Evolutionary conservation across 1,284 basidiomycete species (phyloP).

Genomic region (Austroboletus rostrupii): DNA sequence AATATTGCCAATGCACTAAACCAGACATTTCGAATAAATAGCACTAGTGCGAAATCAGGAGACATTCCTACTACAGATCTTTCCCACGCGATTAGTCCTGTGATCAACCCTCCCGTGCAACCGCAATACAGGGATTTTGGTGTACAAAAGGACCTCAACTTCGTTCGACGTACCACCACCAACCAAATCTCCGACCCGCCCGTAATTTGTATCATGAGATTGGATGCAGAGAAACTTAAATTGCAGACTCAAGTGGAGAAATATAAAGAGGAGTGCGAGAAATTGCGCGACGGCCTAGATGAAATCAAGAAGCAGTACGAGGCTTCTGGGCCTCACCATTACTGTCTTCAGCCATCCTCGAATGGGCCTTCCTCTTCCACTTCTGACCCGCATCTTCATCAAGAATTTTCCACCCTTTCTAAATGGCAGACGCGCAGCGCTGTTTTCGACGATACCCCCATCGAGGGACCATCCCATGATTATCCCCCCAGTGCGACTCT

Average conservation of each 20-base stretch:
- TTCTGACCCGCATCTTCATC: background rate
- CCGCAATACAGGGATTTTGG: slow-evolving; percentile 21
- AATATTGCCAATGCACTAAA: slow-evolving; percentile 26
- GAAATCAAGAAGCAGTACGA: slow-evolving; percentile 16
- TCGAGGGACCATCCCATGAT: slow-evolving; percentile 6
- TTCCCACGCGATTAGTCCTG: slow-evolving; percentile 2
- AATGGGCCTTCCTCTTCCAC: slow-evolving; percentile 1
- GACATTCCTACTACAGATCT: slow-evolving; percentile 5
- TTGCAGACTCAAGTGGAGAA: slow-evolving; percentile 11
- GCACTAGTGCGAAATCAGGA: slow-evolving; percentile 8
- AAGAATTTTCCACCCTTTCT: slow-evolving; percentile 14
- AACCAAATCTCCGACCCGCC: slow-evolving; percentile 3
- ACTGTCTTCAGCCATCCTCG: background rate
- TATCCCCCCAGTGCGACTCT: slow-evolving; percentile 21
- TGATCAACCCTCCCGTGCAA: slow-evolving; percentile 2
- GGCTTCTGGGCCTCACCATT: background rate
- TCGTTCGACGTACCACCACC: slow-evolving; percentile 13
- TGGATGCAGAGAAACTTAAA: slow-evolving; percentile 18
- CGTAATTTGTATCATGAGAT: slow-evolving; percentile 16
- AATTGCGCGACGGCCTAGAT: slow-evolving; percentile 9
- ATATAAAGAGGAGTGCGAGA: slow-evolving; percentile 9
- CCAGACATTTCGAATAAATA: slow-evolving; percentile 25
- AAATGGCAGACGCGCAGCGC: slow-evolving; percentile 15
- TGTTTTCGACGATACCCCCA: background rate
- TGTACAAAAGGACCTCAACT: slow-evolving; percentile 24